These are phyloP conservation scores for Auriscalpium orientale DNA, from an alignment of 768 basidiomycete species.

Conservation along the genomic window DNA sequence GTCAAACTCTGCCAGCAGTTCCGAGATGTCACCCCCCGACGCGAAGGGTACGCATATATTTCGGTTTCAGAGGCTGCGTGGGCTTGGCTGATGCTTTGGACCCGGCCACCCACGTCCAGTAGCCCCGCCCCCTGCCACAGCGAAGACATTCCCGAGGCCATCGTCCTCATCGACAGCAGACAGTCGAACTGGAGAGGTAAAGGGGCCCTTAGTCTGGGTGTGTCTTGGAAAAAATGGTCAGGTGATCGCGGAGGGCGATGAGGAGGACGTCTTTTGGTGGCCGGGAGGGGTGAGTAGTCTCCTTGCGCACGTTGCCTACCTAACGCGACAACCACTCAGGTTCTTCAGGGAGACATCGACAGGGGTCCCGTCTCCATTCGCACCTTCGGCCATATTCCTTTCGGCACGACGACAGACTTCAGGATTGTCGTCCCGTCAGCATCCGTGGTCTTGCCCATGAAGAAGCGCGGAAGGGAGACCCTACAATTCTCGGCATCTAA, in stretches of 20 bases:
- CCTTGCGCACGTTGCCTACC: slow-evolving; percentile 4
- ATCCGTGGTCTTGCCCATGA: slow-evolving; percentile 35
- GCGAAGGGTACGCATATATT: too few species aligned
- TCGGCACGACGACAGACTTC: slow-evolving; percentile 14
- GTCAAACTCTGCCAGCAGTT: too few species aligned
- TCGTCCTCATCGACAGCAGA: background rate
- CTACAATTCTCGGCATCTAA: slow-evolving; percentile 38
- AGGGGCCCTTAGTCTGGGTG: slow-evolving; percentile 46
- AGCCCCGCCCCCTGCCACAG: too few species aligned
- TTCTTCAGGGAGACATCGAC: slow-evolving; percentile 15
- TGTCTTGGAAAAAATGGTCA: slow-evolving; percentile 35
- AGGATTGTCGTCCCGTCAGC: slow-evolving; percentile 27
- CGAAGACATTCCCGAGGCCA: too few species aligned
- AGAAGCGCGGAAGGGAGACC: slow-evolving; percentile 22
- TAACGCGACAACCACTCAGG: background rate
- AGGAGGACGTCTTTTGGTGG: slow-evolving; percentile 47
- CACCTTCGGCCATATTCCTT: slow-evolving; percentile 23
- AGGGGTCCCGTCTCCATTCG: slow-evolving; percentile 22
- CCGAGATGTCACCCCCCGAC: too few species aligned
- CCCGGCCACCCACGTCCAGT: too few species aligned
- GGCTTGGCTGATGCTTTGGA: too few species aligned
- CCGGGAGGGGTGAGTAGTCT: slow-evolving; percentile 47
- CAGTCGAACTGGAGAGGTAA: slow-evolving; percentile 14
- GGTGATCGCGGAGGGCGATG: slow-evolving; percentile 18
- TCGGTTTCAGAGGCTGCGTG: too few species aligned